phyloP scores from a whole-genome alignment of 306 rosid species.

The Dicorynia guianensis region DNA sequence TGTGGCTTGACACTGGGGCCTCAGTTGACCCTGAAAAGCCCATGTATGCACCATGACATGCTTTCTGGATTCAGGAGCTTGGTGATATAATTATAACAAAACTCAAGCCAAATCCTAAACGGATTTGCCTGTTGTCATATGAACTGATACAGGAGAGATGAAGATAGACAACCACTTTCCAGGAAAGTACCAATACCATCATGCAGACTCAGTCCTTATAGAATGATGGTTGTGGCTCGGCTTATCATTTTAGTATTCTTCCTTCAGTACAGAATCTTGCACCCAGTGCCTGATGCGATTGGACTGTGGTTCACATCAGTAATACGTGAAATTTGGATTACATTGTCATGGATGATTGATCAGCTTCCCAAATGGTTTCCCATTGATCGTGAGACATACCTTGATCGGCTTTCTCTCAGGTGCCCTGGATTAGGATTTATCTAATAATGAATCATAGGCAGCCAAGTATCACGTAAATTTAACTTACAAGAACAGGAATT shows the following conservation, averaged over 20 bases:
- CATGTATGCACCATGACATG: slow-evolving; percentile 54
- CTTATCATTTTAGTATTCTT: slow-evolving; percentile 69
- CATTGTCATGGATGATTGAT: slow-evolving; percentile 91
- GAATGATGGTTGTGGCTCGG: slow-evolving; percentile 86
- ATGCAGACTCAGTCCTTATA: slow-evolving; percentile 86
- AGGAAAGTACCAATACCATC: slow-evolving; percentile 94
- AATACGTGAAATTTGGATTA: slow-evolving; percentile 90
- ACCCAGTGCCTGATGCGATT: slow-evolving; percentile 87
- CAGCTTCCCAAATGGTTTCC: slow-evolving; percentile 99
- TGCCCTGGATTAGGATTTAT: slow-evolving; percentile 31
- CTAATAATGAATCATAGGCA: neutral
- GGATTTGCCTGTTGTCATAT: slow-evolving; percentile 17
- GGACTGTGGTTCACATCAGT: slow-evolving; percentile 93
- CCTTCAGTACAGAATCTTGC: slow-evolving; percentile 74
- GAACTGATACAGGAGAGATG: slow-evolving; percentile 77
- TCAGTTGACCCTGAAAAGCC: slow-evolving; percentile 78
- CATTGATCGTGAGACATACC: slow-evolving; percentile 91
- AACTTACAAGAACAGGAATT: slow-evolving; percentile 13
- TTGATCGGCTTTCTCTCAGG: slow-evolving; percentile 95
- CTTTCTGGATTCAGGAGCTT: slow-evolving; percentile 13
- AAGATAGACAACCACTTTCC: slow-evolving; percentile 89
- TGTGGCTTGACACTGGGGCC: slow-evolving; percentile 76
- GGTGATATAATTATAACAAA: slow-evolving; percentile 8
- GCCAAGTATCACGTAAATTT: slow-evolving; percentile 2
- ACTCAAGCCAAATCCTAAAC: slow-evolving; percentile 17